These are phyloP conservation scores for Penicillium crustosum DNA, from an alignment of 2,329 filamentous ascomycete species.

Conservation along the genomic window DNA sequence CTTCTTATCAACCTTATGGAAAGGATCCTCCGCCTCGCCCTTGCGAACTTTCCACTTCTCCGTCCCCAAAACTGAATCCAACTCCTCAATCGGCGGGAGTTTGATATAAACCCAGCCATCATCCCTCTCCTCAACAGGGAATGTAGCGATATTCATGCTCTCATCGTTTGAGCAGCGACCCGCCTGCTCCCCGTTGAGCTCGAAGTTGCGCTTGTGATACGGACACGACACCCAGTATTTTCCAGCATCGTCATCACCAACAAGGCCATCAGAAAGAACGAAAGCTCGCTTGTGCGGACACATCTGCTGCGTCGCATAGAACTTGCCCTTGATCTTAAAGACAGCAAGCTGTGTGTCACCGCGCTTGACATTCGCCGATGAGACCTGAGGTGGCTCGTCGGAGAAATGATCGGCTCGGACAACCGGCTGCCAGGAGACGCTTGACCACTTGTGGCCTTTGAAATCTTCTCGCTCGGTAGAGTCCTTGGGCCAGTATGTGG, in stretches of 20 bases:
- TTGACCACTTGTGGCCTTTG: conserved; percentile 64
- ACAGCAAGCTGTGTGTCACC: conserved; percentile 87
- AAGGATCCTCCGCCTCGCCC: conserved; percentile 61
- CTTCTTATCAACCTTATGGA: conserved; percentile 57
- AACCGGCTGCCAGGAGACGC: conserved; percentile 75
- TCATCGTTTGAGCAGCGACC: conserved; percentile 75
- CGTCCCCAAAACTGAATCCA: conserved; percentile 77
- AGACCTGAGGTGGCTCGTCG: conserved; percentile 64
- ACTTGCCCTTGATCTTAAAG: conserved; percentile 77
- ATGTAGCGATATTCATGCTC: conserved; percentile 76
- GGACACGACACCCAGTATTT: conserved; percentile 86
- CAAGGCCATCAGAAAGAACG: conserved; percentile 79
- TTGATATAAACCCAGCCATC: conserved; percentile 79
- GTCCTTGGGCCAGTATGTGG: conserved; percentile 74
- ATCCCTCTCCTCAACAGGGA: conserved; percentile 69
- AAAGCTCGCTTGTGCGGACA: conserved; percentile 90
- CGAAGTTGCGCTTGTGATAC: conserved; percentile 86
- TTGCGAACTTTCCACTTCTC: conserved; percentile 75
- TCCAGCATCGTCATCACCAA: conserved; percentile 61
- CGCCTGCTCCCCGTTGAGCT: conserved; percentile 63
- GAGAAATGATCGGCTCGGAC: conserved; percentile 69
- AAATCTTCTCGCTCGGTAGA: conserved; percentile 67
- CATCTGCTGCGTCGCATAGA: conserved; percentile 90
- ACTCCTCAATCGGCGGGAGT: conserved; percentile 75
- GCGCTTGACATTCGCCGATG: conserved; percentile 75